Evolutionary conservation across 1,284 basidiomycete species (phyloP), one percentile per base, ranked within the genome.

Genomic region (Sphaerobolus stellatus): DNA sequence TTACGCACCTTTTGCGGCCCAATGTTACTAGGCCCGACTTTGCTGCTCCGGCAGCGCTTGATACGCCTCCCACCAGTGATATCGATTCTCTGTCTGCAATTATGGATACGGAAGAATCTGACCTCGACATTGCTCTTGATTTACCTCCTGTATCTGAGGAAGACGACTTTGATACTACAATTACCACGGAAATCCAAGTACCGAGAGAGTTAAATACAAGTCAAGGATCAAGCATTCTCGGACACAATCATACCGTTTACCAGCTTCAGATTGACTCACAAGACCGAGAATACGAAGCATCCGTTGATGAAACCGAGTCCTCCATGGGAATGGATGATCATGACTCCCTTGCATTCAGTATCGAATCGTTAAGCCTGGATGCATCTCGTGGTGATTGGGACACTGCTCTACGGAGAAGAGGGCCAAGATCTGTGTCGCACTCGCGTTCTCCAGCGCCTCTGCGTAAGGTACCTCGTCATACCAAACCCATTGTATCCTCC

Each of bases 1-100:
- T 90, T 38, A 91, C 89, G 2, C 84, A 89, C 66, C 80, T 92
- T 50, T 76, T 92, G 28, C 83, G 90, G 29, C 90, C 90, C 2
- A 88, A 89, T 58, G 76, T 83, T 52, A 78, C 77, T 34, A 81
- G 81, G 20, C 83, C 84, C 1, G 81, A 83, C 62, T 75, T 71
- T 50, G 63, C 64, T 38, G 75, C 75, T 3, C 61, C 68, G 16
- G 62, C 67, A 2, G 62, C 67, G 7, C 67, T 90, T 27, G 82
- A 84, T 56, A 90, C 89, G 2, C 90, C 89, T 13, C 87, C 90
- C 5, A 68, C 76, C 11, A 90, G 88, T 0, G 88, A 90, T 52
- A 62, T 69, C 61, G 67, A 71, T 55, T 62, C 65, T 33, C 70
- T 72, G 40, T 66, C 67, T 6, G 61, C 30, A 3, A 47, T 31